A percentile compares a stretch with the other conserved stretches of the same genome.
These are phyloP conservation scores for Tricholoma sp. DNA, from an alignment of 768 basidiomycete genomes.

Conservation along the genomic window DNA sequence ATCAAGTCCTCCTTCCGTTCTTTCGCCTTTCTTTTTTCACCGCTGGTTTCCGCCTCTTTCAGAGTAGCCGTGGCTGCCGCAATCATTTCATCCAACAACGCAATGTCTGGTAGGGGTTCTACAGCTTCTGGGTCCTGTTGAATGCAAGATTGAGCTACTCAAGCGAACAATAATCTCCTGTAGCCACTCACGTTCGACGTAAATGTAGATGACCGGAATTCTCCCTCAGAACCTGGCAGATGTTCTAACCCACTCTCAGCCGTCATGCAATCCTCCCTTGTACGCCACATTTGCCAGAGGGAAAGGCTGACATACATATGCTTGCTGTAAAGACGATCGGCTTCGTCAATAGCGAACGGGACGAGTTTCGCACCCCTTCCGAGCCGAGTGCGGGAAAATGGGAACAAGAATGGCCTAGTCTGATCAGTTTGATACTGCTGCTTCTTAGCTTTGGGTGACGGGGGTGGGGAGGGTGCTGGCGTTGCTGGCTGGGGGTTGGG, in stretches of 20 bases:
- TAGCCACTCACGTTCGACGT: conserved; percentile 31
- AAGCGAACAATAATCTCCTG: background rate
- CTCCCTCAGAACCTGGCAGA: conserved; percentile 63
- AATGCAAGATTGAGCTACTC: conserved; percentile 1
- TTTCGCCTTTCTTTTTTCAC: conserved; percentile 57
- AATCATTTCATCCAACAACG: conserved; percentile 67
- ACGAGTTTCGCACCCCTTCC: conserved; percentile 65
- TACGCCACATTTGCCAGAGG: conserved; percentile 91
- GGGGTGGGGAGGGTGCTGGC: conserved; percentile 86
- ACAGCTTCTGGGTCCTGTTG: conserved; percentile 51
- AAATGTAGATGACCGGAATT: conserved; percentile 47
- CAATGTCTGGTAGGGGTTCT: conserved; percentile 70
- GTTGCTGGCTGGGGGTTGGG: conserved; percentile 68
- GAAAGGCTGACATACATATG: conserved; percentile 90
- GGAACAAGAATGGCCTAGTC: conserved; percentile 88
- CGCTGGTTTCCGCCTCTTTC: conserved; percentile 41
- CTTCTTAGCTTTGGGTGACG: conserved; percentile 88
- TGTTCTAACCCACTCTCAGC: conserved; percentile 87
- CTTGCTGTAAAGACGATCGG: conserved; percentile 81
- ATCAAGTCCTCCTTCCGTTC: conserved; percentile 76
- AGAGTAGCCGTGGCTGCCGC: conserved; percentile 54
- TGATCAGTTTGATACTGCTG: conserved; percentile 99
- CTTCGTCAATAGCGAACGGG: conserved; percentile 94
- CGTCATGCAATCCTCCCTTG: conserved; percentile 91
- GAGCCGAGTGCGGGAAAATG: conserved; percentile 70